Conservation (phyloP, 1,284 basidiomycete species). For the Phellopilus nigrolimitatus region DNA sequence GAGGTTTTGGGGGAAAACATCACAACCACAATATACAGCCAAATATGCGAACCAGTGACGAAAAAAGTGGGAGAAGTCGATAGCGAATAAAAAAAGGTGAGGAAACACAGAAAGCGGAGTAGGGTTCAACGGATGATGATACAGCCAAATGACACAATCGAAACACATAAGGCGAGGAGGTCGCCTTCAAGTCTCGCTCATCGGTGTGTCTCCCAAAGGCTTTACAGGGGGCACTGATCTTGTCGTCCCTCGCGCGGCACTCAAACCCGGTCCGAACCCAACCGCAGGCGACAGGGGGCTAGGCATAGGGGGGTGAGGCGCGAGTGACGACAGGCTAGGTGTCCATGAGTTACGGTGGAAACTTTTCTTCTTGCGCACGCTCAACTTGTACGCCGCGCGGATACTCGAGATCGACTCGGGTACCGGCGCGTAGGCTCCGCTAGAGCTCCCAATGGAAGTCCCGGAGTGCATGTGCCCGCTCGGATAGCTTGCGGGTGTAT, state of each 20-base stretch:
- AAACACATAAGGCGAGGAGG: background rate
- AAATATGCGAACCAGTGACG: background rate
- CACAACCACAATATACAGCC: background rate
- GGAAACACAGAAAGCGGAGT: background rate
- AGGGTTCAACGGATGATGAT: background rate
- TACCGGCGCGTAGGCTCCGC: background rate
- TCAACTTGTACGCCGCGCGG: constrained; percentile 51
- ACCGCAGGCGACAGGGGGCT: constrained; percentile 1
- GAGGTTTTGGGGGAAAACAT: background rate
- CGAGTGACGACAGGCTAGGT: constrained; percentile 5
- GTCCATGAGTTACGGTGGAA: constrained; percentile 55
- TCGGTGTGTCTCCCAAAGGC: background rate
- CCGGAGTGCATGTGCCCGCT: background rate
- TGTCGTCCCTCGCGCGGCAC: background rate
- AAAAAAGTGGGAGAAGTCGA: no score
- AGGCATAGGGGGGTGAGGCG: background rate
- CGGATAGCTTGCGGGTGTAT: constrained; percentile 2
- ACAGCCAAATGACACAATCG: background rate
- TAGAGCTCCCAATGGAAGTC: no score
- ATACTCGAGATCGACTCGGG: constrained; percentile 41
- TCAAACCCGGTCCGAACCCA: no score
- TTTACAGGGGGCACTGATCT: background rate
- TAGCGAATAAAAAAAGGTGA: no score
- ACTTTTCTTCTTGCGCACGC: constrained; percentile 51
- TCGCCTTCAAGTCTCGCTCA: constrained; percentile 3